These are phyloP conservation scores for Rhododendron simsii DNA, from an alignment of 148 eudicot genomes.

Conservation along the genomic window DNA sequence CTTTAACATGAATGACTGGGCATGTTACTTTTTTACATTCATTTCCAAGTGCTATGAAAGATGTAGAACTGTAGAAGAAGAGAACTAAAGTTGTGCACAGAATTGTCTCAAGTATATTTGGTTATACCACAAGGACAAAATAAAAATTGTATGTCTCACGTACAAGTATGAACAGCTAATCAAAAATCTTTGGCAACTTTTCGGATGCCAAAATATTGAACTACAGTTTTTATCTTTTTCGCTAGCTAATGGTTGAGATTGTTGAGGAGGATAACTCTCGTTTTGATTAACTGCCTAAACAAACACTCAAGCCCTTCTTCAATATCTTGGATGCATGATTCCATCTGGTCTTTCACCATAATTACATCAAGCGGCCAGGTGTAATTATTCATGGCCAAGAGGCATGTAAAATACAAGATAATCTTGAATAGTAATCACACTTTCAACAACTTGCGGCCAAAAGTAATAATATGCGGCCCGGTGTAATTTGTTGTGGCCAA, in stretches of 20 bases:
- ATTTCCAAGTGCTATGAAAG: neutral
- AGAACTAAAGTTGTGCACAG: neutral
- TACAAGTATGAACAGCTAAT: neutral
- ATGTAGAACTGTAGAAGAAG: neutral
- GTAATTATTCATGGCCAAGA: too few species aligned
- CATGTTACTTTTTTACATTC: too few species aligned
- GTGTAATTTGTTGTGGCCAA: too few species aligned
- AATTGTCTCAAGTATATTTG: neutral
- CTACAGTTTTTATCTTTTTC: neutral
- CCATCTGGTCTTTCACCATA: conserved; percentile 1
- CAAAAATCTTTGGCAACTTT: neutral
- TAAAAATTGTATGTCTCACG: neutral
- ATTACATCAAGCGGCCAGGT: too few species aligned
- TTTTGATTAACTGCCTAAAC: conserved; percentile 35
- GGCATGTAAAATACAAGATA: too few species aligned
- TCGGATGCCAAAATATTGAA: neutral
- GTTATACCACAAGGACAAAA: neutral
- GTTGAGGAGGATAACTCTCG: conserved; percentile 19
- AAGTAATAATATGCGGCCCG: too few species aligned
- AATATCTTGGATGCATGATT: conserved; percentile 28
- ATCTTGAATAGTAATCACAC: too few species aligned
- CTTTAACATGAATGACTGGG: too few species aligned
- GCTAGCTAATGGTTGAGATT: conserved; percentile 28
- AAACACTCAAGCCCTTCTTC: conserved; percentile 37
- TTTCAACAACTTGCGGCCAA: too few species aligned